Base-by-base conservation (phyloP, 1,284 basidiomycete species). In the Boletus smithii region DNA sequence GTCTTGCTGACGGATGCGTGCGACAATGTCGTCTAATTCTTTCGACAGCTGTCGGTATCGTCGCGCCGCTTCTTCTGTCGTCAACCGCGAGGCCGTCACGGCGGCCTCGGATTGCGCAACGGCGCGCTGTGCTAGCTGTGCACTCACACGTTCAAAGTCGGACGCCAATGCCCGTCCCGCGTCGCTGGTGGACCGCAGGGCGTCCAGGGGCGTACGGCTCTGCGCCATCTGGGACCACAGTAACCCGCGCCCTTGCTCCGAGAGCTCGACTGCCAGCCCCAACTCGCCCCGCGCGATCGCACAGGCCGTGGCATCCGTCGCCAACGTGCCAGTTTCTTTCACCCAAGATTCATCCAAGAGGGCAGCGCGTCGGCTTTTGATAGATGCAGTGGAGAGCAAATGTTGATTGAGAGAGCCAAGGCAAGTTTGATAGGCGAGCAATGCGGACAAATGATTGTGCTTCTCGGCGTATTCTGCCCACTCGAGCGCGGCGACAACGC, bases 221-320 rank as follows among this genome's bases (percentile, higher is more conserved):
- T 57, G 61, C 3, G 63, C 53, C 39, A 61, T 32, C n/a, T 61
- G 60, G 2, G 63, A 60, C 60, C 60, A 61, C 30, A 61, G 20
- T 7, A 66, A 35, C 8, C 63, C 63, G 3, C 59, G 60, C 2
- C 63, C 60, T 31, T 66, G 59, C 27, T 66, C 60, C 9, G 61
- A 61, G 27, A 61, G 49, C n/a, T 61, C 61, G 6, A 64, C 48
- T 3, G 61, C 60, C 18, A 61, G 23, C 26, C 16, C 27, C 26
- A 66, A 22, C 22, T 56, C 35, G 2, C 51, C 60, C 24, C 4
- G 37, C 0, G n/a, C 24, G n/a, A 66, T 56, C 1, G 61, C 60
- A 41, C 63, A 66, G 8, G 60, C 46, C 3, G 63, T 33, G 14
- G 63, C 60, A 37, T 66, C 42, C 27, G 51, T 58, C 7, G 59